Evolutionary conservation across 176 grass and related monocot genomes (phyloP), one percentile per base, ranked within the genome.

Genomic region (Elaeis guineensis): DNA sequence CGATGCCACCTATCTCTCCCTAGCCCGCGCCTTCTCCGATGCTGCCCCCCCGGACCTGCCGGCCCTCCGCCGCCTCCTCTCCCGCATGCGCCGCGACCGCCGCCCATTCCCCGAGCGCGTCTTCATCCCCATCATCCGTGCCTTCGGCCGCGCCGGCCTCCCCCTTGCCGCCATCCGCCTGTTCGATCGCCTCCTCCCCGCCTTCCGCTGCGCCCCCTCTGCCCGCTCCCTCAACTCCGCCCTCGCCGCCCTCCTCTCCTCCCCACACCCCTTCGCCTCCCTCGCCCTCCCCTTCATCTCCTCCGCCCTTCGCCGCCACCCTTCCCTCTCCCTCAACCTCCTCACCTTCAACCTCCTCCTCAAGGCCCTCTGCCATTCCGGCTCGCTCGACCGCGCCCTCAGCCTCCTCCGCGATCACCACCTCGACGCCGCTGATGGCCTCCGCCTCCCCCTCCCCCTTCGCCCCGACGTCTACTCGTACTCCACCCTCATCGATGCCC

Each of bases 371-470:
- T 35, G 32, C 32, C 32, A 7, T 35, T 35, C 32, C 32, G 32
- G 32, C 24, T 12, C 69, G 61, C 66, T 86, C 64, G 22, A 57
- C 12, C 81, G 83, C 57, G 79, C 72, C 15, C 75, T 86, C 78
- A 97, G 90, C 64, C 92, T 97, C 72, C 81, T 97, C 39, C 80
- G 90, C 61, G 82, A 72, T 66, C 21, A 65, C 69, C 25, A 54
- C 50, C 25, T 88, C 23, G 16, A 59, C 51, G 25, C 80, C 17
- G 68, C 75, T 0, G 1, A 58, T n/a, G n/a, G n/a, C n/a, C n/a
- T n/a, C n/a, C n/a, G n/a, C n/a, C n/a, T n/a, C n/a, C n/a, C n/a
- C n/a, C n/a, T n/a, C n/a, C n/a, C n/a, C n/a, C n/a, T n/a, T n/a
- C n/a, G n/a, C n/a, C n/a, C n/a, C n/a, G n/a, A n/a, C n/a, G n/a